Conservation (phyloP, 1,284 basidiomycete genomes). For the Kwoniella shivajii region DNA sequence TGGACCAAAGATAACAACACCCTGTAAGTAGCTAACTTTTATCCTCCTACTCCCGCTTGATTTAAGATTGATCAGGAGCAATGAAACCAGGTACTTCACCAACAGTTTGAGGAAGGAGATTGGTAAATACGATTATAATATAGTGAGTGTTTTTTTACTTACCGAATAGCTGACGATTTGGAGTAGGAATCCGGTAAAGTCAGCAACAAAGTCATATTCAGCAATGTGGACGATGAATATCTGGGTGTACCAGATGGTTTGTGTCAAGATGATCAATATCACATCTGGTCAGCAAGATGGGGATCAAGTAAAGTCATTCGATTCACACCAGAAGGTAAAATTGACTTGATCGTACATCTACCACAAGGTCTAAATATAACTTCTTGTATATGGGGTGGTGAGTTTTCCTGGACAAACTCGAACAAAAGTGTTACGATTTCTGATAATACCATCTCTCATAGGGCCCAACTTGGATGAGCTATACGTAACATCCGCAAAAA, state of each 20-base stretch:
- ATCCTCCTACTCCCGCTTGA: background rate
- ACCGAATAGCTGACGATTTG: background rate
- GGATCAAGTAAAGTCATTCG: constrained; percentile 25
- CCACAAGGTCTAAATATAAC: constrained; percentile 23
- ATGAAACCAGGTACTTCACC: constrained; percentile 24
- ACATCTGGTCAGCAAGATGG: constrained; percentile 29
- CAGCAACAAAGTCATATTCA: constrained; percentile 17
- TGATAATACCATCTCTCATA: constrained; percentile 9
- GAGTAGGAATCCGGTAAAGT: constrained; percentile 14
- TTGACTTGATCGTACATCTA: constrained; percentile 25
- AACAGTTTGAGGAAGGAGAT: constrained; percentile 27
- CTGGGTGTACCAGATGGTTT: constrained; percentile 28
- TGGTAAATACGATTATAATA: constrained; percentile 24
- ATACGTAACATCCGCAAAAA: constrained; percentile 30
- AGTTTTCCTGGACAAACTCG: constrained; percentile 7
- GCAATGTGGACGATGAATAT: constrained; percentile 13
- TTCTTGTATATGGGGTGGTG: constrained; percentile 36
- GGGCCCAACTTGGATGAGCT: constrained; percentile 31
- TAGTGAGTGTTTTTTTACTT: constrained; percentile 7
- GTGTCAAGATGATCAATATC: constrained; percentile 21
- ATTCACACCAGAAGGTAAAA: constrained; percentile 16
- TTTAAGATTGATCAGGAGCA: background rate
- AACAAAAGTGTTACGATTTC: constrained; percentile 21
- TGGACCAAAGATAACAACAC: constrained; percentile 21
- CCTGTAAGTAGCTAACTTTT: constrained; percentile 11